phyloP scores from a whole-genome alignment of 169 alveolate species.

The Condylostoma magnum region DNA sequence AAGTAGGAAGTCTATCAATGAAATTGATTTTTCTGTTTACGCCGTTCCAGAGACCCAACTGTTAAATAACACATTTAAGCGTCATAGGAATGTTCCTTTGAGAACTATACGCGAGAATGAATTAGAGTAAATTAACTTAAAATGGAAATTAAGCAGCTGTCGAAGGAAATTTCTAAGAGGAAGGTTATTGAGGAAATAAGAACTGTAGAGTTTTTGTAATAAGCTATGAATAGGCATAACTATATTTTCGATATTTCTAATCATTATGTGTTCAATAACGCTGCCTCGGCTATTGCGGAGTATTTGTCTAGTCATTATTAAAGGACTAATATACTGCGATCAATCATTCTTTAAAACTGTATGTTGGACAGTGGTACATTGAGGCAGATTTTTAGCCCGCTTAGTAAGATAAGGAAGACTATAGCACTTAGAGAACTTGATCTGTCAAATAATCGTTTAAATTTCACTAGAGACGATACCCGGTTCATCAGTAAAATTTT shows the following conservation, averaged over 20 bases:
- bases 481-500: background rate
- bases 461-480: background rate
- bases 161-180: background rate
- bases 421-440: background rate
- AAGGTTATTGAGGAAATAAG: conserved; percentile 10
- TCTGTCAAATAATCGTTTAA: conserved; percentile 1
- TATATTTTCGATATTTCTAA: conserved; percentile 12
- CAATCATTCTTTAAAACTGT: conserved; percentile 16
- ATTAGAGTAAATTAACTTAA: too few relatives aligned
- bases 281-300: too few relatives aligned
- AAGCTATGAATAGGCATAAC: background rate
- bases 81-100: too few relatives aligned
- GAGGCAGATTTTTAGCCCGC: background rate
- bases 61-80: too few relatives aligned
- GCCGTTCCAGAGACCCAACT: background rate
- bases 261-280: conserved; percentile 18
- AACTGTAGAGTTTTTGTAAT: conserved; percentile 11
- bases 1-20: too few relatives aligned
- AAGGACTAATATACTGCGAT: background rate
- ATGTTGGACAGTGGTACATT: background rate
- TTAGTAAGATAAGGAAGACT: background rate
- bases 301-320: too few relatives aligned
- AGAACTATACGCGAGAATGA: too few relatives aligned
- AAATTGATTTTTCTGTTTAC: background rate
- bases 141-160: conserved; percentile 21